Evolutionary conservation across 2,329 filamentous ascomycete species (phyloP).

Genomic region (Sporothrix luriei): DNA sequence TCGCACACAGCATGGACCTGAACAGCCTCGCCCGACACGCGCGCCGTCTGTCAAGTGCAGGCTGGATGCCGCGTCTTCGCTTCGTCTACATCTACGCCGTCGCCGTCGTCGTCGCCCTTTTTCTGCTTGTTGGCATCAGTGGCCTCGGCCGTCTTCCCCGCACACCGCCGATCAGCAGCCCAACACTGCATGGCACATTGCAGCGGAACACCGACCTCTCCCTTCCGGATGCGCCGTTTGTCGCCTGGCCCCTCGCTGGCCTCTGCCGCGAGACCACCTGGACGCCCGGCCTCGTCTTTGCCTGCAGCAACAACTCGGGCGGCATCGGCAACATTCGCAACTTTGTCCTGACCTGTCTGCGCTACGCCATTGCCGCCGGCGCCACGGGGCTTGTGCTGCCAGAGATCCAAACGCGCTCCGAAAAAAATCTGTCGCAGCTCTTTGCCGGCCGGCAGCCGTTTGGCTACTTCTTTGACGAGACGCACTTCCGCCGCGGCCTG

Average conservation of each 20-base stretch:
- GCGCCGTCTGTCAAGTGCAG: background rate
- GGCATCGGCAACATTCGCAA: slow-evolving; percentile 56
- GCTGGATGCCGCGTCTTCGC: background rate
- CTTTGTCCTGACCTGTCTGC: slow-evolving; percentile 54
- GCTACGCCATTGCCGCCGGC: slow-evolving; percentile 54
- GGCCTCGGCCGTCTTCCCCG: background rate
- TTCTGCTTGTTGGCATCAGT: background rate
- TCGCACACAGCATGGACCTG: background rate
- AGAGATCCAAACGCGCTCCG: slow-evolving; percentile 49
- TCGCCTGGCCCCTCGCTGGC: slow-evolving; percentile 51
- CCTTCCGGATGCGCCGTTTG: slow-evolving; percentile 47
- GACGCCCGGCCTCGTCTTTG: slow-evolving; percentile 49
- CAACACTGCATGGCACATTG: background rate
- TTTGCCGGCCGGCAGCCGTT: slow-evolving; percentile 48
- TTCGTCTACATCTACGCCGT: background rate
- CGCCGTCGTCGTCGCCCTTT: background rate
- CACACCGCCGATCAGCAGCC: background rate
- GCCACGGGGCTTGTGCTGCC: slow-evolving; percentile 52
- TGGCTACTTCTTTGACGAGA: slow-evolving; percentile 52
- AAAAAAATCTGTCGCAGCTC: slow-evolving; percentile 48
- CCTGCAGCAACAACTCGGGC: slow-evolving; percentile 56
- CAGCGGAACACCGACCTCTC: slow-evolving; percentile 42
- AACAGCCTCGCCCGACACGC: background rate
- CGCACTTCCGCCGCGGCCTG: slow-evolving; percentile 49
- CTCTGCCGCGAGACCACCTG: slow-evolving; percentile 49